Conservation (phyloP, 2,329 filamentous ascomycete genomes). For the Didymella pomorum region DNA sequence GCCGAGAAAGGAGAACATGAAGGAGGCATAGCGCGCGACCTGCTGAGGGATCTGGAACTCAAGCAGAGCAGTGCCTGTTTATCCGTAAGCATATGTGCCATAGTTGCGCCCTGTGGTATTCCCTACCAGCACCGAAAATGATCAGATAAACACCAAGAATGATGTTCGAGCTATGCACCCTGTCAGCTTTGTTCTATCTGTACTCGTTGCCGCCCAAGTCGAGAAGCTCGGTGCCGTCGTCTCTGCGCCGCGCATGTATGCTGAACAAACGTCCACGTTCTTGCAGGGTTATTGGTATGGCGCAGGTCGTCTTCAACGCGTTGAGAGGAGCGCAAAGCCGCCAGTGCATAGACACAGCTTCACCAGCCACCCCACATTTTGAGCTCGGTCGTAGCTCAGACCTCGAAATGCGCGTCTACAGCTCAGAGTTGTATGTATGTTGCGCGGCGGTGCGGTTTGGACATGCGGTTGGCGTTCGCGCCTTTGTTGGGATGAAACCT, state of each 20-base stretch:
- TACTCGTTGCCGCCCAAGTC: neutral
- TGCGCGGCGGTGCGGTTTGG: neutral
- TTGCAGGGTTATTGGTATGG: neutral
- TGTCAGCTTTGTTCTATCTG: constrained; percentile 30
- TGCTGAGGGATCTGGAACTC: constrained; percentile 97
- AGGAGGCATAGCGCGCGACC: constrained; percentile 90
- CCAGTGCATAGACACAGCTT: neutral
- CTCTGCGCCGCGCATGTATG: neutral
- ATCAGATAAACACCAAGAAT: constrained; percentile 89
- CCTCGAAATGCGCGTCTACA: neutral
- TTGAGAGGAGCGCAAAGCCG: neutral
- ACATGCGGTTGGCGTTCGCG: constrained; percentile 6
- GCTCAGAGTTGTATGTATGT: neutral
- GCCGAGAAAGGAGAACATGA: constrained; percentile 97
- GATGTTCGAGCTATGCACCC: constrained; percentile 66
- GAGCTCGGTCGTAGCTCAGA: neutral
- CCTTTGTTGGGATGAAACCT: constrained; percentile 8
- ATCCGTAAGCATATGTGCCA: constrained; percentile 19
- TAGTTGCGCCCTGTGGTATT: neutral
- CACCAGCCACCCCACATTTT: neutral
- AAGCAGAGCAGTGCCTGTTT: constrained; percentile 66
- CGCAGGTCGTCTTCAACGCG: neutral
- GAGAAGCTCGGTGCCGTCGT: neutral
- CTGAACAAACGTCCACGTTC: too few relatives aligned
- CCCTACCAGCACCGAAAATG: constrained; percentile 85